Evolutionary conservation across 2,329 filamentous ascomycete genomes (phyloP), one percentile per base, ranked within the genome.

Genomic region (Pseudocercospora crystallina): DNA sequence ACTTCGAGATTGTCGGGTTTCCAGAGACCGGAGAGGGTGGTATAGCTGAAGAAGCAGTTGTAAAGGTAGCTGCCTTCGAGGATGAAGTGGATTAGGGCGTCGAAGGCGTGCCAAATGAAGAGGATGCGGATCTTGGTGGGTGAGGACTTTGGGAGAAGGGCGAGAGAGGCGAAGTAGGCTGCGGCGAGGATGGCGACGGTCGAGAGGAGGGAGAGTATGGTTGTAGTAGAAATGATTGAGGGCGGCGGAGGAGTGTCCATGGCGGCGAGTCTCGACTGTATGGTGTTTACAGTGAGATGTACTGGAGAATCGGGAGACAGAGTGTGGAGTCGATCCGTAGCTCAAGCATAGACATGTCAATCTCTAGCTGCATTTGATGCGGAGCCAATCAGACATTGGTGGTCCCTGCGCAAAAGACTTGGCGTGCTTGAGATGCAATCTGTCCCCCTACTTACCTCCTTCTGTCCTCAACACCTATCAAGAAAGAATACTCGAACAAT

Each of bases 71-170:
- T 86, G 47, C 90, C 91, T 74, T 97, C 92, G 68, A 97, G 87
- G 69, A 90, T 77, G 71, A 95, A 83, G 75, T 99, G 94, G 65
- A 91, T 92, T 37, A 96, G 80, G 30, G 89, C 89, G 70, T 96
- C 91, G 73, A 95, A 95, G 33, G 89, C 80, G 75, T 96, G 91
- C 92, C 92, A 96, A 73, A 95, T 81, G 79, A 96, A 96, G 58
- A 96, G 84, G 67, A 88, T 75, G 55, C 90, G 89, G 49, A 79
- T 78, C 44, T 83, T 80, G 33, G 73, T 67, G 1, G 80, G 72
- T 9, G 75, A 65, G 15, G 72, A 66, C 13, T 73, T 68, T 3
- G 85, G 81, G 20, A 87, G 76, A 8, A 80, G 66, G 36, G 64
- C 62, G 13, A 71, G 62, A 36, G 79, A 80, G 45, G 75, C 69